These are phyloP conservation scores for Peronospora destructor DNA, from an alignment of 352 stramenopile species.

Conservation along the genomic window DNA sequence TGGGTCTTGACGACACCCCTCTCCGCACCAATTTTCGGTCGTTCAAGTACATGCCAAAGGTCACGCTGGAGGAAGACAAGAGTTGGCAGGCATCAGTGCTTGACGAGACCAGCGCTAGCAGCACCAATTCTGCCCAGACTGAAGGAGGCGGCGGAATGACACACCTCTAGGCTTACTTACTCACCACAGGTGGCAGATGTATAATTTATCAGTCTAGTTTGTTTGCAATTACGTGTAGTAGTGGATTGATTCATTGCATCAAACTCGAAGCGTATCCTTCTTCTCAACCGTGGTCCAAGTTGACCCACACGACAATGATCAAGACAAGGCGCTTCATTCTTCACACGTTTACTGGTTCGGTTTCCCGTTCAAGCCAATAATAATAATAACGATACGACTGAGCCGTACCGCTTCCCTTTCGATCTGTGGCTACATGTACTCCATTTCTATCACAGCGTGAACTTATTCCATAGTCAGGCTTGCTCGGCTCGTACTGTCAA, in stretches of 20 bases:
- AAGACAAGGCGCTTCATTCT: conserved; percentile 14
- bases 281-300: not conserved
- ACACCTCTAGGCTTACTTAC: conserved; percentile 13
- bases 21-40: conserved; percentile 49
- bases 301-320: not conserved
- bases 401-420: conserved; percentile 13
- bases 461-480: conserved; percentile 4
- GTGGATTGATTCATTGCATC: not conserved
- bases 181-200: conserved; percentile 7
- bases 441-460: conserved; percentile 17
- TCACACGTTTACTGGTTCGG: conserved; percentile 18
- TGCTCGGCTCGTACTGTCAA: conserved; percentile 3
- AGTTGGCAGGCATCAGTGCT: conserved; percentile 4
- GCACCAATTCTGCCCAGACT: conserved; percentile 1
- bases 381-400: conserved; percentile 31
- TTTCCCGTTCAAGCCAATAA: conserved; percentile 20
- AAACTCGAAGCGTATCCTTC: not conserved
- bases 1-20: conserved; percentile 38
- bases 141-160: conserved; percentile 18
- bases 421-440: conserved; percentile 12
- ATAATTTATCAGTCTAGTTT: conserved; percentile 26
- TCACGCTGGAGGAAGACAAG: conserved; percentile 18
- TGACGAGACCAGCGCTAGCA: not conserved
- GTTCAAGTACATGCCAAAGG: conserved; percentile 51
- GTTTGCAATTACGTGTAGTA: conserved; percentile 4